Evolutionary conservation across 192 early-diverging fungal genomes (phyloP).

Genomic region (Coemansia sp.): DNA sequence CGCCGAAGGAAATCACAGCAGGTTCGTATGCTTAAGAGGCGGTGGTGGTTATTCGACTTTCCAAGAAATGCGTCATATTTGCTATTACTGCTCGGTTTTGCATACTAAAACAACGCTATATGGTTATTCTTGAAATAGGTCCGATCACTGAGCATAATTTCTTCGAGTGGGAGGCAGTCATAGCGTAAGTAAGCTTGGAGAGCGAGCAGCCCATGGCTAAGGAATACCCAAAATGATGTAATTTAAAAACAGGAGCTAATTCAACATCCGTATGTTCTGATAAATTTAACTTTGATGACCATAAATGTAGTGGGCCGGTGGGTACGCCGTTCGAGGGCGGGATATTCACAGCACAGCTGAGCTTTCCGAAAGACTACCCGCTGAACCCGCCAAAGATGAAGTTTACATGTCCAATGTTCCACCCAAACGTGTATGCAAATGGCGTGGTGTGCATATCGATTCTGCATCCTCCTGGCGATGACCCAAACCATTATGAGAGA

Average conservation of each 20-base stretch:
- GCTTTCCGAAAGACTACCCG: constrained; percentile 93
- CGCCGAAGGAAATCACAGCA: constrained; percentile 92
- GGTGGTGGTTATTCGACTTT: too few species aligned
- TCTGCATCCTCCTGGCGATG: constrained; percentile 95
- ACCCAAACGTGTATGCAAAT: constrained; percentile 94
- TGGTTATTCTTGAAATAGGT: constrained; percentile 45
- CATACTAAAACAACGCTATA: too few species aligned
- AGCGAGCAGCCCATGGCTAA: neutral
- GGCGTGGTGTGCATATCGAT: constrained; percentile 99
- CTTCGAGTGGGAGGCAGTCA: constrained; percentile 44
- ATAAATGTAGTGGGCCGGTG: constrained; percentile 70
- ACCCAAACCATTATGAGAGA: constrained; percentile 96
- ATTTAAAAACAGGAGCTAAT: too few species aligned
- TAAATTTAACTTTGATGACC: neutral
- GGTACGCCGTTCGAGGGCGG: constrained; percentile 96
- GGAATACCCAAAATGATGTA: too few species aligned
- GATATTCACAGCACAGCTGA: constrained; percentile 84
- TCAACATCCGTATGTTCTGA: too few species aligned
- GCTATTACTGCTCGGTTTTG: too few species aligned
- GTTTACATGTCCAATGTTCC: constrained; percentile 94
- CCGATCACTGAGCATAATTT: constrained; percentile 75
- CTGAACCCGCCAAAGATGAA: constrained; percentile 94
- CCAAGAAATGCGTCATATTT: too few species aligned
- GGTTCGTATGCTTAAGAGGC: constrained; percentile 52
- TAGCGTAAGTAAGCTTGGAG: constrained; percentile 19